Percentiles rank a stretch among this genome's conserved stretches.
Conservation (phyloP, 129 eudicot species). For the Arctium minus region DNA sequence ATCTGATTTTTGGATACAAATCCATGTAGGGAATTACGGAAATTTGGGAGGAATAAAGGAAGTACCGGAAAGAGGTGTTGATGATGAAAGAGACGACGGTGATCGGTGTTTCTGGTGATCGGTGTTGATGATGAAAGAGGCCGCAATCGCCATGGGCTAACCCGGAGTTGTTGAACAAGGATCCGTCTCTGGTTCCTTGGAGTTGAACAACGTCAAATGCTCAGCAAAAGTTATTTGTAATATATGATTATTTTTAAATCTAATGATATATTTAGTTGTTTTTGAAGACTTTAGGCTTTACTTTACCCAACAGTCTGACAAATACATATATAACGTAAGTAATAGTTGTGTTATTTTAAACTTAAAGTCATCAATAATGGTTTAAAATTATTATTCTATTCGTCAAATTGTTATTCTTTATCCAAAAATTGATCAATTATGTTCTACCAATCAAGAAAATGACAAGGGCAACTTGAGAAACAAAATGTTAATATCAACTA, state of each 20-base stretch:
- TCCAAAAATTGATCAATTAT: neutral
- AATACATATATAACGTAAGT: no score
- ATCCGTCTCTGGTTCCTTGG: neutral
- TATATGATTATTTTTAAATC: neutral
- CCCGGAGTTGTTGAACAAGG: neutral
- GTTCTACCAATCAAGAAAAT: neutral
- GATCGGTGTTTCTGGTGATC: constrained; percentile 11
- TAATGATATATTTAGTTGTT: neutral
- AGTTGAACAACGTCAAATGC: neutral
- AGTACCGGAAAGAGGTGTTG: constrained; percentile 19
- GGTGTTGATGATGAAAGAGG: neutral
- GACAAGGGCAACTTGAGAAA: neutral
- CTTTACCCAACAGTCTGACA: no score
- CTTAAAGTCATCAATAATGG: neutral
- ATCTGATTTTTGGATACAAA: neutral
- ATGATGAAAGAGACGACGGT: neutral
- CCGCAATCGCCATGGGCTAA: neutral
- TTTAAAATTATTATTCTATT: neutral
- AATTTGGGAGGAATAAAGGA: neutral
- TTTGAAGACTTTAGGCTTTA: no score
- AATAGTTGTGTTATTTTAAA: no score
- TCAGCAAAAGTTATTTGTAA: neutral
- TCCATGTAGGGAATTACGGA: neutral
- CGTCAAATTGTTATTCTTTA: neutral
- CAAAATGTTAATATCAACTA: neutral